Percentiles rank a stretch among this genome's conserved stretches.
Conservation (phyloP, 2,329 filamentous ascomycete genomes). For the Venturia carpophila region DNA sequence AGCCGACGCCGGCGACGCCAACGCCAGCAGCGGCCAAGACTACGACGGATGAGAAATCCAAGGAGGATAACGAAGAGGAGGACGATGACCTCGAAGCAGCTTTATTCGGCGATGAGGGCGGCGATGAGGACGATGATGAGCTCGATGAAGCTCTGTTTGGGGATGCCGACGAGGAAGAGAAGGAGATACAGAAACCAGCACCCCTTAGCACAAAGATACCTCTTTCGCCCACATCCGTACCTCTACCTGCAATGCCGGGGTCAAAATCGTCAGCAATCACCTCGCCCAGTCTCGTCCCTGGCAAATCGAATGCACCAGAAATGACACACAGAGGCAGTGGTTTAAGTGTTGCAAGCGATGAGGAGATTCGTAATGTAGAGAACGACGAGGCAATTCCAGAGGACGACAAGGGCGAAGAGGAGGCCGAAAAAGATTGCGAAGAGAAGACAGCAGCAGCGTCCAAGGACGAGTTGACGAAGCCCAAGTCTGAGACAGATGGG, state of each 20-base stretch:
- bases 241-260: conserved; percentile 10
- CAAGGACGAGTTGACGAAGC: not conserved
- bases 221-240: conserved; percentile 15
- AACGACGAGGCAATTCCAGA: conserved; percentile 26
- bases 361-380: conserved; percentile 30
- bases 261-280: not conserved
- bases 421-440: conserved; percentile 14
- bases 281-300: conserved; percentile 9
- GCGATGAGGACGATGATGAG: conserved; percentile 6
- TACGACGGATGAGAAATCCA: not conserved
- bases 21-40: conserved; percentile 4
- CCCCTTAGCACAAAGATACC: conserved; percentile 7
- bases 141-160: conserved; percentile 2
- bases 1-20: not conserved
- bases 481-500: not conserved
- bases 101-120: conserved; percentile 6
- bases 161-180: conserved; percentile 15
- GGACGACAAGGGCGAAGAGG: conserved; percentile 22
- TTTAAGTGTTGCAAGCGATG: conserved; percentile 24
- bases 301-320: conserved; percentile 5
- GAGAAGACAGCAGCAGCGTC: not conserved
- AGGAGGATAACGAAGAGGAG: not conserved
- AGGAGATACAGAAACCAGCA: conserved; percentile 6
- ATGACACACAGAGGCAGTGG: conserved; percentile 24
- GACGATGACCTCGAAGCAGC: conserved; percentile 7